Conservation (phyloP, 257 asterid species). For the Solanum tarijense region DNA sequence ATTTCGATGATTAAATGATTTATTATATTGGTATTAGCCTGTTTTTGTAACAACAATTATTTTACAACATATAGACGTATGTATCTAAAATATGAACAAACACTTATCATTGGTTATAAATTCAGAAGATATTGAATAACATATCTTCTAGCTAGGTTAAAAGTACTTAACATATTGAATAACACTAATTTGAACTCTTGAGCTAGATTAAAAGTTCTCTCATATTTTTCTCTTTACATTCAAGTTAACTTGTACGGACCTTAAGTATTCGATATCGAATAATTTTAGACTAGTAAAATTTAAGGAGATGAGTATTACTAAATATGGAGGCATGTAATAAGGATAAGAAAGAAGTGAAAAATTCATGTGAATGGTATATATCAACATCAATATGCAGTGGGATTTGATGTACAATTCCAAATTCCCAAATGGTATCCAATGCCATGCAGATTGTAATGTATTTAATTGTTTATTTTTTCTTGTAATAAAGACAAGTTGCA, state of each 20-base stretch:
- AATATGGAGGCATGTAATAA: neutral
- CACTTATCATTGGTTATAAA: neutral
- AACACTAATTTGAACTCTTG: neutral
- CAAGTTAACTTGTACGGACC: neutral
- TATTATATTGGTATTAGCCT: neutral
- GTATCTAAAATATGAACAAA: neutral
- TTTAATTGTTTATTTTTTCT: neutral
- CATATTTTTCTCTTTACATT: neutral
- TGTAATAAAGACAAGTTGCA: neutral
- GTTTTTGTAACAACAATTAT: neutral
- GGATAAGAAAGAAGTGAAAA: neutral
- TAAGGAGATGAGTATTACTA: neutral
- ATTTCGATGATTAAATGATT: neutral
- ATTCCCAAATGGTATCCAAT: conserved; percentile 23
- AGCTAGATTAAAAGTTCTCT: neutral
- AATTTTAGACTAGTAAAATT: neutral
- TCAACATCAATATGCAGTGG: neutral
- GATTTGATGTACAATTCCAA: neutral
- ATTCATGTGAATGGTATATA: neutral
- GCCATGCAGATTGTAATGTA: conserved; percentile 6
- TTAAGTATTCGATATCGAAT: neutral
- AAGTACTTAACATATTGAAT: neutral
- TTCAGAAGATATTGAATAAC: too few species aligned
- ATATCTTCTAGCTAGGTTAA: too few species aligned
- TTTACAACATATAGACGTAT: neutral